These are phyloP conservation scores for Suillus tomentosus DNA, from an alignment of 768 basidiomycete genomes.

Conservation along the genomic window DNA sequence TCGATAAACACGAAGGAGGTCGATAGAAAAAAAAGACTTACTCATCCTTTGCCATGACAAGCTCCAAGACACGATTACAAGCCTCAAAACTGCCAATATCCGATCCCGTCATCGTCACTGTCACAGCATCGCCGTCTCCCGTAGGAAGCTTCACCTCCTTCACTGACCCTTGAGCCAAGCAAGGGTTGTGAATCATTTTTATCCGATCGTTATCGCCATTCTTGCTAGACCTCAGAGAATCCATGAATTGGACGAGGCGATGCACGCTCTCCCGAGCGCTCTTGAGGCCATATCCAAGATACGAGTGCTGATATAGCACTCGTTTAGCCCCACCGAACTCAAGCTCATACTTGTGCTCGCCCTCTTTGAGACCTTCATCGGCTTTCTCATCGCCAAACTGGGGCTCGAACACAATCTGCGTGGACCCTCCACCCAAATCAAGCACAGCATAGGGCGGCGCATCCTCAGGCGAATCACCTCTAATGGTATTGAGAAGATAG, in stretches of 20 bases:
- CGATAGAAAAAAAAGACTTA: slow-evolving; percentile 43
- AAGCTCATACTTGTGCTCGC: slow-evolving; percentile 91
- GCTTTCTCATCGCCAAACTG: slow-evolving; percentile 46
- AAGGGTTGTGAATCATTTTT: slow-evolving; percentile 61
- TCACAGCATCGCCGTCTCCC: slow-evolving; percentile 39
- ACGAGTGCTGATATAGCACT: slow-evolving; percentile 95
- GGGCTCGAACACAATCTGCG: slow-evolving; percentile 97
- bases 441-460: slow-evolving; percentile 82
- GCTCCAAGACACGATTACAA: slow-evolving; percentile 79
- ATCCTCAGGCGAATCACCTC: slow-evolving; percentile 46
- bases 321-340: slow-evolving; percentile 69
- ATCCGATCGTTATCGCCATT: slow-evolving; percentile 9
- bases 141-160: slow-evolving; percentile 65
- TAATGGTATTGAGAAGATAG: slow-evolving; percentile 80
- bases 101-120: slow-evolving; percentile 85
- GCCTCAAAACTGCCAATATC: slow-evolving; percentile 83
- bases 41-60: slow-evolving; percentile 95
- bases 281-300: slow-evolving; percentile 96
- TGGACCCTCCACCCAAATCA: slow-evolving; percentile 95
- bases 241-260: slow-evolving; percentile 87
- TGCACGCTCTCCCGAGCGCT: slow-evolving; percentile 82
- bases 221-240: slow-evolving; percentile 39
- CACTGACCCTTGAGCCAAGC: slow-evolving; percentile 67
- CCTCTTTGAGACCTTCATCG: slow-evolving; percentile 56
- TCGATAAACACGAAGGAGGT: background rate